A percentile compares a stretch with the other conserved stretches of the same genome.
Conservation (phyloP, 139 green algal genomes). For the Picochlorum sp. region DNA sequence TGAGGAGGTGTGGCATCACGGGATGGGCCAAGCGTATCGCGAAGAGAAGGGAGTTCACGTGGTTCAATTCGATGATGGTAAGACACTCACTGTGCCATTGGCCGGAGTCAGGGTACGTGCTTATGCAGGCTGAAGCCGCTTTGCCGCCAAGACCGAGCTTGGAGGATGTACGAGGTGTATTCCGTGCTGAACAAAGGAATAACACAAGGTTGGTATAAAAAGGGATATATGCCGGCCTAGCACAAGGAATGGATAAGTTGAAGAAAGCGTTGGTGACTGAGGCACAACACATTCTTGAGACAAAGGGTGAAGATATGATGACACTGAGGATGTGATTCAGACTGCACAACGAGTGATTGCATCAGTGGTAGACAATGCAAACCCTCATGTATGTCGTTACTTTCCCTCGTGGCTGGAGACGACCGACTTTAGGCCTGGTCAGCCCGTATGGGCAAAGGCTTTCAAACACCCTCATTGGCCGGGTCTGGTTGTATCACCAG, state of each 20-base stretch:
- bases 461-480: conserved; percentile 47
- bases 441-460: conserved; percentile 45
- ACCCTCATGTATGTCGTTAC: too few relatives aligned
- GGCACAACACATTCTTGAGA: too few relatives aligned
- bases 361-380: too few relatives aligned
- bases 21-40: conserved; percentile 27
- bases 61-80: conserved; percentile 2
- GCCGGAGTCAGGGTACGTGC: not conserved
- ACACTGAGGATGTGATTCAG: too few relatives aligned
- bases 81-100: not conserved
- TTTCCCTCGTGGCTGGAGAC: not conserved
- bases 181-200: too few relatives aligned
- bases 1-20: conserved; percentile 60
- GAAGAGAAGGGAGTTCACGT: conserved; percentile 34
- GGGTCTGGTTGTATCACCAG: conserved; percentile 40
- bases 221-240: too few relatives aligned
- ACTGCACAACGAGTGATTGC: too few relatives aligned
- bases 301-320: too few relatives aligned
- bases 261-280: too few relatives aligned
- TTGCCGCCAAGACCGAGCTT: not conserved
- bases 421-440: conserved; percentile 20
- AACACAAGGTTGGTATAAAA: too few relatives aligned
- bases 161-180: too few relatives aligned
- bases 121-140: not conserved
- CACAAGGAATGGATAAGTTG: too few relatives aligned